These are phyloP conservation scores for Pseudopediastrum boryanum DNA, from an alignment of 139 green algal genomes.

Conservation along the genomic window DNA sequence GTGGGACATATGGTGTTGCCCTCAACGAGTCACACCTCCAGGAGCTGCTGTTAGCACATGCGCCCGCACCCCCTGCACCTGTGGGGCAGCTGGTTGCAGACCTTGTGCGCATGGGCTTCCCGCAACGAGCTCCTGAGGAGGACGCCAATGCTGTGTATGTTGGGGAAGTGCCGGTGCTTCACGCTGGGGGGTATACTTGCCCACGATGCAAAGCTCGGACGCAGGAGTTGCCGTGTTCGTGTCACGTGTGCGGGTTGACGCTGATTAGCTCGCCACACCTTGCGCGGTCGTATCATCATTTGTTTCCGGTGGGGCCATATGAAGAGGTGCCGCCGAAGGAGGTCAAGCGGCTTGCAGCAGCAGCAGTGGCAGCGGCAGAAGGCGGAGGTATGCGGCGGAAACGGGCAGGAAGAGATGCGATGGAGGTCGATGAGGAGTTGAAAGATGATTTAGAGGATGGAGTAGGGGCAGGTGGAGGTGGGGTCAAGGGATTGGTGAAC, in stretches of 20 bases:
- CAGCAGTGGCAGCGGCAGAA: constrained; percentile 21
- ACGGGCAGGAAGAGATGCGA: not conserved
- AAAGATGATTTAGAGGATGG: not conserved
- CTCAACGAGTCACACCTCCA: constrained; percentile 74
- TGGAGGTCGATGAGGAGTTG: not conserved
- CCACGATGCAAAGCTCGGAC: constrained; percentile 69
- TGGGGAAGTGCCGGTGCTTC: constrained; percentile 60
- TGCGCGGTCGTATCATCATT: constrained; percentile 97
- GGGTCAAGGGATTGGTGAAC: no score
- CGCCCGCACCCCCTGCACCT: constrained; percentile 62
- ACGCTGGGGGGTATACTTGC: constrained; percentile 80
- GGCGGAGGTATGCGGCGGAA: not conserved
- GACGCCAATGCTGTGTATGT: constrained; percentile 62
- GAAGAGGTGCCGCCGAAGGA: constrained; percentile 55
- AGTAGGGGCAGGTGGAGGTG: not conserved
- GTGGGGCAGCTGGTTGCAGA: constrained; percentile 44
- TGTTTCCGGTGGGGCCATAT: constrained; percentile 92
- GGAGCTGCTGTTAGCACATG: constrained; percentile 68
- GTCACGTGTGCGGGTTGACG: constrained; percentile 91
- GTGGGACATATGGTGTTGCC: constrained; percentile 84
- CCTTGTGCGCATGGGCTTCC: constrained; percentile 91
- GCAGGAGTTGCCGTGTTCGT: constrained; percentile 82
- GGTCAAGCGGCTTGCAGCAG: constrained; percentile 17
- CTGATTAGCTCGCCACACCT: constrained; percentile 96
- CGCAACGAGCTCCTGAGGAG: constrained; percentile 62